Conservation (phyloP, 306 rosid species). For the Prunus persica region DNA sequence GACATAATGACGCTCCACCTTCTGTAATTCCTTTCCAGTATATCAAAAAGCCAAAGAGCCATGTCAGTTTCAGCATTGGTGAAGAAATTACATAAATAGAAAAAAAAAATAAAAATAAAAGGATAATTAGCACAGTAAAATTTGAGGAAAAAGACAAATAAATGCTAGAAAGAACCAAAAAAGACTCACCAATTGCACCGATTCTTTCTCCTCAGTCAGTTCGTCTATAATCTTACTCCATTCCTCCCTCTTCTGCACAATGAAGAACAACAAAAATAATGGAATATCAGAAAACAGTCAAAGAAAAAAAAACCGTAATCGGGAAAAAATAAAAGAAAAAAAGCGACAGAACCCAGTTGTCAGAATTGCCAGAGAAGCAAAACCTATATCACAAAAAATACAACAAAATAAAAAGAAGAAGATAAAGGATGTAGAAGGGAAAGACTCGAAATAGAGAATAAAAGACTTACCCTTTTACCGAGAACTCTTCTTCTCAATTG, state of each 20-base stretch:
- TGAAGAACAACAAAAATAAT: neutral
- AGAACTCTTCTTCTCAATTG: conserved; percentile 15
- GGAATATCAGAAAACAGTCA: neutral
- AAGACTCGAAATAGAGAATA: neutral
- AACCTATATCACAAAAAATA: neutral
- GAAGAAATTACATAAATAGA: conserved; percentile 13
- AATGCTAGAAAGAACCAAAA: neutral
- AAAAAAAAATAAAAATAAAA: too few species aligned
- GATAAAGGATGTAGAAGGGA: neutral
- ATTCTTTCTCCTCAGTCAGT: conserved; percentile 19
- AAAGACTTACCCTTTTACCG: conserved; percentile 41
- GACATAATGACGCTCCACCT: conserved; percentile 22
- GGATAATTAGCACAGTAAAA: neutral
- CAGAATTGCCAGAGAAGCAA: neutral
- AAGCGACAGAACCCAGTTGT: neutral
- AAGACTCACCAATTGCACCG: conserved; percentile 36
- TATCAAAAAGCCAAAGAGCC: too few species aligned
- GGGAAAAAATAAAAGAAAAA: neutral
- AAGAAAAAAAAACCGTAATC: neutral
- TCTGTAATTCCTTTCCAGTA: conserved; percentile 42
- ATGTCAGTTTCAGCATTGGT: neutral
- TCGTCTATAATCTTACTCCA: conserved; percentile 26
- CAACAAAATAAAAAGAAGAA: neutral
- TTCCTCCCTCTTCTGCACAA: conserved; percentile 41
- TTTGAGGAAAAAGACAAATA: conserved; percentile 4